Evolutionary conservation across 1,139 yeast species (phyloP).

Genomic region (Suhomyces yuchorum): DNA sequence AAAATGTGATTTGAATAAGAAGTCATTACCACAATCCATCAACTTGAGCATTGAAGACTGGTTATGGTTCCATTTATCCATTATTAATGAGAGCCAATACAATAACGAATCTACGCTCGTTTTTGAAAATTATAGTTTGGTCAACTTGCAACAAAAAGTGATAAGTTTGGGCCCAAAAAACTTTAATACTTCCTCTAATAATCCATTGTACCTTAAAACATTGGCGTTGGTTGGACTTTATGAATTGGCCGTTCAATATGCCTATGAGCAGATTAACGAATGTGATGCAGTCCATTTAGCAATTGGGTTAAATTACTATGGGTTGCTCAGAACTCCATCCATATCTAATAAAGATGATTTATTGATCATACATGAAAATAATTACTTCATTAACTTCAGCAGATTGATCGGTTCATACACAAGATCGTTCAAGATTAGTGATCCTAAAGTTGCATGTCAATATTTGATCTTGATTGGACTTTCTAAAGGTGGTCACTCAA

Average conservation of each 20-base stretch:
- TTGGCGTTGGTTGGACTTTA: slow-evolving; percentile 76
- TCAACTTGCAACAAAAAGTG: slow-evolving; percentile 73
- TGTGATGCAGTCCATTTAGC: slow-evolving; percentile 91
- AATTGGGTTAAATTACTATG: slow-evolving; percentile 76
- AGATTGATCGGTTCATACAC: slow-evolving; percentile 71
- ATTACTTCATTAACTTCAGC: slow-evolving; percentile 55
- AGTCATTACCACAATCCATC: slow-evolving; percentile 70
- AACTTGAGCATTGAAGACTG: slow-evolving; percentile 90
- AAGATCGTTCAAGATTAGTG: slow-evolving; percentile 77
- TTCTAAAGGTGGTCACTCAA: slow-evolving; percentile 38
- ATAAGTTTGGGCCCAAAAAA: slow-evolving; percentile 72
- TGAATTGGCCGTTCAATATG: slow-evolving; percentile 76
- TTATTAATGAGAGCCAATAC: slow-evolving; percentile 60
- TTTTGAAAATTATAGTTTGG: slow-evolving; percentile 71
- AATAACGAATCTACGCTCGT: slow-evolving; percentile 47
- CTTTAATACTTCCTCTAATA: slow-evolving; percentile 65
- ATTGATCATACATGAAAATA: slow-evolving; percentile 37
- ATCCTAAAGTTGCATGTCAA: slow-evolving; percentile 89
- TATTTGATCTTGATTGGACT: slow-evolving; percentile 75
- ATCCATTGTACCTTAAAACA: slow-evolving; percentile 77
- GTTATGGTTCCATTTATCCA: slow-evolving; percentile 90
- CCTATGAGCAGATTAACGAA: slow-evolving; percentile 64
- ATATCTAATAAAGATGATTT: slow-evolving; percentile 35
- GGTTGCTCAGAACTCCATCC: slow-evolving; percentile 59
- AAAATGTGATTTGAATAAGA: slow-evolving; percentile 79